A percentile compares a stretch with the other conserved stretches of the same genome.
Evolutionary conservation across 306 rosid species (phyloP).

Genomic region (Corylus avellana): DNA sequence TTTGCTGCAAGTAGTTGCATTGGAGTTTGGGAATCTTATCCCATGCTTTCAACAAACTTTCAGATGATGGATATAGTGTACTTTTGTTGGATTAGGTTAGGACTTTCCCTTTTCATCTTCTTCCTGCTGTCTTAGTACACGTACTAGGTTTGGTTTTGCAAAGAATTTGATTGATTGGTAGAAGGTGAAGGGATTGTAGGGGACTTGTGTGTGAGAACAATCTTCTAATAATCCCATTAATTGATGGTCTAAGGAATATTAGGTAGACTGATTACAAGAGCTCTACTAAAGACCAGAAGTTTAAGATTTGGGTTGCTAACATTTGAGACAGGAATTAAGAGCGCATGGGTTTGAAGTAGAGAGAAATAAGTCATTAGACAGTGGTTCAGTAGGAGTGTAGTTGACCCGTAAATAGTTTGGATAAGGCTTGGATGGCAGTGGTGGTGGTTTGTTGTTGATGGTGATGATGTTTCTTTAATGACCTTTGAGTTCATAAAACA

Average conservation of each 20-base stretch:
- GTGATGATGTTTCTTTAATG: neutral
- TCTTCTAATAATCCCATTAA: neutral
- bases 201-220: neutral
- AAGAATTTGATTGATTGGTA: too few species aligned
- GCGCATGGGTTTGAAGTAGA: neutral
- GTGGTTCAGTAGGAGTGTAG: neutral
- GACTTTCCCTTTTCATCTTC: too few species aligned
- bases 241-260: neutral
- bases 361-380: neutral
- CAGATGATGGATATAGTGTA: too few species aligned
- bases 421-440: neutral
- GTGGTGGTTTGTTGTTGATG: neutral
- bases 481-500: neutral
- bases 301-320: neutral
- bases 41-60: too few species aligned
- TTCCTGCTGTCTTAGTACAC: too few species aligned
- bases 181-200: too few species aligned
- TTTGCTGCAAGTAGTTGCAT: neutral
- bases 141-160: too few species aligned
- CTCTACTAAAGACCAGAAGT: neutral
- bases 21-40: too few species aligned
- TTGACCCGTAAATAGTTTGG: neutral
- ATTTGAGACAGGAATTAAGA: neutral
- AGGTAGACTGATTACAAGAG: neutral
- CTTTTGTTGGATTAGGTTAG: too few species aligned